phyloP scores from a whole-genome alignment of 805 yeast species.

The Yarrowia phangngaensis region DNA sequence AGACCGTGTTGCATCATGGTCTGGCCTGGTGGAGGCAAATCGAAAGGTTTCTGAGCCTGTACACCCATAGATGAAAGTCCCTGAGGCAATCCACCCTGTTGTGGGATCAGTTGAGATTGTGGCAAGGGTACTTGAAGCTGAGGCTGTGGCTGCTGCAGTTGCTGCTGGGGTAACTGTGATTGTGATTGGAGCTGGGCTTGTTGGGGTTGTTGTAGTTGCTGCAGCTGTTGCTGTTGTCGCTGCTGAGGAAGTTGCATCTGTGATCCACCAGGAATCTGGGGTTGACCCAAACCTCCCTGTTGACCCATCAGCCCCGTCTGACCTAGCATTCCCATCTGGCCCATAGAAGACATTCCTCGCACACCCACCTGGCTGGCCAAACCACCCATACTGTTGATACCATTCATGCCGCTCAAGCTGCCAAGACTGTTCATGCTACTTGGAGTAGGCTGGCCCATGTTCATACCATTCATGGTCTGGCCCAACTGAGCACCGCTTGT shows the following conservation, averaged over 20 bases:
- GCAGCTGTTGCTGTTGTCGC: constrained; percentile 28
- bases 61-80: background rate
- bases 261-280: constrained; percentile 18
- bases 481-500: background rate
- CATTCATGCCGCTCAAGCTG: constrained; percentile 7
- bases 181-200: constrained; percentile 22
- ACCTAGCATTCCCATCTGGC: background rate
- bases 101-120: constrained; percentile 24
- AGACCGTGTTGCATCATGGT: constrained; percentile 20
- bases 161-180: too few relatives aligned
- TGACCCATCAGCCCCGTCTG: background rate
- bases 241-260: constrained; percentile 29
- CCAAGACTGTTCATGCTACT: constrained; percentile 27
- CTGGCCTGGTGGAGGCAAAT: constrained; percentile 24
- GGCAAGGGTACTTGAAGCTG: constrained; percentile 27
- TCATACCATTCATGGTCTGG: constrained; percentile 29
- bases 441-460: constrained; percentile 26
- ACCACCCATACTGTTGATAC: constrained; percentile 1
- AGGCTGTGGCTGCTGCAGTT: constrained; percentile 24
- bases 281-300: constrained; percentile 11
- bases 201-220: constrained; percentile 24
- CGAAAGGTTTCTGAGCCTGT: constrained; percentile 10
- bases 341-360: constrained; percentile 9
- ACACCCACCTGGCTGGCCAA: constrained; percentile 10
- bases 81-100: constrained; percentile 5